Evolutionary conservation across 1,284 basidiomycete genomes (phyloP), one percentile per base, ranked within the genome.

Genomic region (Mycosarcoma mackinlayi): DNA sequence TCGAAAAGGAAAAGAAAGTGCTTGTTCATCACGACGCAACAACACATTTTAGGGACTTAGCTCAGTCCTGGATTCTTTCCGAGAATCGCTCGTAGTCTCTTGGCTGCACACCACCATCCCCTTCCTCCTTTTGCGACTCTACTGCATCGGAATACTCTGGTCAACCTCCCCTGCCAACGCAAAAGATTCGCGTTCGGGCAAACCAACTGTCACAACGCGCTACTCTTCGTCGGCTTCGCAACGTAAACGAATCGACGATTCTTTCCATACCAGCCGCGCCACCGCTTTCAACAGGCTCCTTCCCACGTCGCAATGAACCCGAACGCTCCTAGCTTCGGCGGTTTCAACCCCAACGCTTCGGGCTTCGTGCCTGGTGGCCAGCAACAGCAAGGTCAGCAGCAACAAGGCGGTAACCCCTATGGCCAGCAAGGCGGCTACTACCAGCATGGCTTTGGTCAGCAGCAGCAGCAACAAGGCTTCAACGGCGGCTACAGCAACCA

Each of bases 271-370:
- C 27, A 31, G 19, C n/a, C 25, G 8, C 27, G n/a, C 31, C 6
- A 25, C 27, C 24, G 45, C 48, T 33, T 28, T 25, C 13, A 39
- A 18, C 25, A 31, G 38, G 21, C 27, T 23, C 28, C 11, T 14
- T n/a, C 16, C 2, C 6, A 25, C 21, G 6, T 25, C 41, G 57
- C 24, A 11, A 82, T 82, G 80, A 82, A 82, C 63, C 80, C 80
- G 23, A 82, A 82, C 78, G 80, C 80, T 53, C 71, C 70, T 33
- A 72, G 68, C 55, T 82, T 82, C 66, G 70, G 60, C 58, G 69
- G 61, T 51, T 82, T 82, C 70, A 82, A 81, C 67, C 80, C 80
- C 39, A 58, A 73, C 46, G 79, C 79, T 28, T 59, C 58, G 31
- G 79, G 79, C 62, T 82, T 82, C 47, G 71, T 76, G 35, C 80